A percentile compares a stretch with the other conserved stretches of the same genome.
Conservation (phyloP, 2,329 filamentous ascomycete species). For the Teratosphaeria zuluensis region DNA sequence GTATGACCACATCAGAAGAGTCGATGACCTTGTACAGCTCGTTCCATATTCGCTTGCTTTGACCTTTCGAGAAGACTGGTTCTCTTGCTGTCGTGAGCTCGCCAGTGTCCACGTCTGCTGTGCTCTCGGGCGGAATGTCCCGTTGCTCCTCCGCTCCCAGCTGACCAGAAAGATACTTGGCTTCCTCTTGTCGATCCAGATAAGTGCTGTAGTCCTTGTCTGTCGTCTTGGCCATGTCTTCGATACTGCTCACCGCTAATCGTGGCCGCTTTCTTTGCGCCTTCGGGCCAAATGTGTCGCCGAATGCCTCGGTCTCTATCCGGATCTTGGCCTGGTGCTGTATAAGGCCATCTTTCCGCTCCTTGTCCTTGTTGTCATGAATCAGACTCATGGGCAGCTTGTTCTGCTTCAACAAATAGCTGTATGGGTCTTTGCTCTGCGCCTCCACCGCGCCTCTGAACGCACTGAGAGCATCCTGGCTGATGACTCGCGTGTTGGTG, state of each 20-base stretch:
- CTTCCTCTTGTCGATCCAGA: constrained; percentile 69
- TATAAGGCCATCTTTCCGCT: constrained; percentile 66
- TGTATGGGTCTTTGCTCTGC: constrained; percentile 81
- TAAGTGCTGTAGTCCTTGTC: constrained; percentile 75
- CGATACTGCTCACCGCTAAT: constrained; percentile 69
- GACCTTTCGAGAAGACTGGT: constrained; percentile 87
- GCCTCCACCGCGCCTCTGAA: constrained; percentile 91
- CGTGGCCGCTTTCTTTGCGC: constrained; percentile 88
- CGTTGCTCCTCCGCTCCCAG: constrained; percentile 47
- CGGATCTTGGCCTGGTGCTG: constrained; percentile 91
- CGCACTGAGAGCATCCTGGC: constrained; percentile 73
- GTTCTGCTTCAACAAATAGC: constrained; percentile 90
- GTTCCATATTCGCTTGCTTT: constrained; percentile 95
- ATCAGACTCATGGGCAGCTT: constrained; percentile 96
- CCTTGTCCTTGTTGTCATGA: constrained; percentile 58
- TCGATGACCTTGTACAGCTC: constrained; percentile 89
- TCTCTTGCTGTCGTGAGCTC: constrained; percentile 38
- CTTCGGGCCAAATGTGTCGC: constrained; percentile 86
- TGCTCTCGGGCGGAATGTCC: constrained; percentile 15
- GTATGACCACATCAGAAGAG: constrained; percentile 91
- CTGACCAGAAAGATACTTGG: constrained; percentile 63
- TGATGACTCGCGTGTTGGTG: constrained; percentile 82
- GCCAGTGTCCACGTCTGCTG: constrained; percentile 14
- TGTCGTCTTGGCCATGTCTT: constrained; percentile 71
- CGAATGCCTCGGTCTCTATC: constrained; percentile 76